Evolutionary conservation across 1,139 yeast genomes (phyloP).

Genomic region (Yamadazyma aaseri): DNA sequence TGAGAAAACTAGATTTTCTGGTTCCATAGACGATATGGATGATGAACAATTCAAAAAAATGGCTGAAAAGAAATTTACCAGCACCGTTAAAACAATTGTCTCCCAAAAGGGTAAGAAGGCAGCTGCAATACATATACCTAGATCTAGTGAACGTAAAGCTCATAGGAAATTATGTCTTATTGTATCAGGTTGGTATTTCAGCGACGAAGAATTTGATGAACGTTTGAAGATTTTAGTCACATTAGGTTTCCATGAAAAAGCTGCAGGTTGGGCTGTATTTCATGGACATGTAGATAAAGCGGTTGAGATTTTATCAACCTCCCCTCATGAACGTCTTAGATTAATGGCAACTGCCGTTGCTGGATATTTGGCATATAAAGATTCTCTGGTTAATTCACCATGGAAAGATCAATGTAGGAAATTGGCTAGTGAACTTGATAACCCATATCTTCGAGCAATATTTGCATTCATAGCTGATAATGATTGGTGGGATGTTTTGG

Average conservation of each 20-base stretch:
- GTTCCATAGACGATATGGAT: slow-evolving; percentile 29
- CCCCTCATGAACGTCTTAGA: slow-evolving; percentile 61
- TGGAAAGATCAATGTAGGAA: slow-evolving; percentile 94
- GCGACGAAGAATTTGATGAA: slow-evolving; percentile 71
- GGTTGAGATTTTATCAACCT: slow-evolving; percentile 62
- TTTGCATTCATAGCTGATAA: slow-evolving; percentile 93
- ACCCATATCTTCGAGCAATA: slow-evolving; percentile 86
- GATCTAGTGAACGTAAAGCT: slow-evolving; percentile 50
- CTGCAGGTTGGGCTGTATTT: slow-evolving; percentile 98
- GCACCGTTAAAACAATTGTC: slow-evolving; percentile 44
- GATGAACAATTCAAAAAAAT: slow-evolving; percentile 31
- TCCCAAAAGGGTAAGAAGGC: slow-evolving; percentile 44
- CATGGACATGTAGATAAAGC: slow-evolving; percentile 86
- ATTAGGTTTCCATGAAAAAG: slow-evolving; percentile 72
- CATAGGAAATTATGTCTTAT: slow-evolving; percentile 79
- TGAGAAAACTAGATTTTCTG: slow-evolving; percentile 52
- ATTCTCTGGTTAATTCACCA: slow-evolving; percentile 62
- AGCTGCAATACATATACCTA: slow-evolving; percentile 45
- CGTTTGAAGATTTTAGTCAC: slow-evolving; percentile 58
- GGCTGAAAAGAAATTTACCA: slow-evolving; percentile 26
- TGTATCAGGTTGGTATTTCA: slow-evolving; percentile 90
- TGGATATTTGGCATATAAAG: slow-evolving; percentile 79
- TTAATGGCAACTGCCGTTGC: slow-evolving; percentile 94
- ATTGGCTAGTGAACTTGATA: slow-evolving; percentile 82
- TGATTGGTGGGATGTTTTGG: slow-evolving; percentile 95